Base-by-base conservation (phyloP, 2,329 filamentous ascomycete species). In the Blastomyces emzantsi region DNA sequence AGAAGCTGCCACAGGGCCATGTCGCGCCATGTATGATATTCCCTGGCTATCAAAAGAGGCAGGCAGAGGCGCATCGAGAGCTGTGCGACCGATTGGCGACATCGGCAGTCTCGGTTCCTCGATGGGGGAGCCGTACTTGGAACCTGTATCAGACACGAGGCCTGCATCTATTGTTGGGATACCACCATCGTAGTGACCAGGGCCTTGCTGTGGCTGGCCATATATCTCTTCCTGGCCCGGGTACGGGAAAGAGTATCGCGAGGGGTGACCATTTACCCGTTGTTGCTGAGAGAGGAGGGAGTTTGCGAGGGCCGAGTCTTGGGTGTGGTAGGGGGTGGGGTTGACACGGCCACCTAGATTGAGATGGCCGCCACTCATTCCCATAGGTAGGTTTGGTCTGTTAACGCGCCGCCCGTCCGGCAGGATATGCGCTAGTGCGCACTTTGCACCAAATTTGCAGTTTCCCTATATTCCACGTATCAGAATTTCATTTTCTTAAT, bases 401-500 rank as follows among this genome's bases (percentile, higher is more conserved):
- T 97, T 97, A 74, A 97, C 90, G 73, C 93, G 86, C 71, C 91
- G 87, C 65, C 94, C 94, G 76, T 97, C 92, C 69, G 92, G 92
- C 59, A 97, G 87, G 72, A 97, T 89, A 77, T 99, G 94, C 68
- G 95, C 90, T 73, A 97, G 90, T 73, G 93, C 93, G 81, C 94
- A 99, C 78, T 97, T 97, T 67, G 91, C 90, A 66, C 94, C 94
- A 75, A 97, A 99, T 77, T 97, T 97, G 86, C 94, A 99, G 78
- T 97, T 97, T 69, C 94, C 94, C 91, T 97, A 71, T 64, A 57
- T 62, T n/a, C 13, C 54, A 47, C 15, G 8, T 17, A 45, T 60
- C 41, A 61, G 62, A 59, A n/a, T 45, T 36, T 36, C 9, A 9
- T 36, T 36, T 1, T 36, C 9, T 8, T 9, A n/a, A n/a, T 36